A percentile compares a stretch with the other conserved stretches of the same genome.
Evolutionary conservation across 495 filamentous ascomycete genomes (phyloP).

Genomic region (Haplographium delicatum): DNA sequence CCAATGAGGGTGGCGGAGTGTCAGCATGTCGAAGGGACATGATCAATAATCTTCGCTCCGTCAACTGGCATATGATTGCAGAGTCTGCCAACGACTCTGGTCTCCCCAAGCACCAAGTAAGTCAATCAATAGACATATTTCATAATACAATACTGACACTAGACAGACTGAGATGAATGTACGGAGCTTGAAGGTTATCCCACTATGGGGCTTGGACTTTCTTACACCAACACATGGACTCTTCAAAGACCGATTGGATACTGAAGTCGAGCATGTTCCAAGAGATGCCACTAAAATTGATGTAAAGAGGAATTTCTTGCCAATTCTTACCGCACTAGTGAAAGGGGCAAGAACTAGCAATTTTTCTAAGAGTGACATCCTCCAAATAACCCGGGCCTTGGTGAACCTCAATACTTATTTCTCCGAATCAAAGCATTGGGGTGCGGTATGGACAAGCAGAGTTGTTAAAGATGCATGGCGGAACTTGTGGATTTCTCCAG

Average conservation of each 20-base stretch:
- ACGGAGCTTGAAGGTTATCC: constrained; percentile 59
- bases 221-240: constrained; percentile 57
- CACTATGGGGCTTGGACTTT: constrained; percentile 63
- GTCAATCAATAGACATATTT: too few relatives aligned
- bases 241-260: constrained; percentile 39
- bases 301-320: constrained; percentile 57
- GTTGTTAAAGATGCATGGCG: constrained; percentile 57
- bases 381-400: constrained; percentile 51
- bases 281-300: constrained; percentile 48
- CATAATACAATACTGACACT: too few relatives aligned
- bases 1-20: constrained; percentile 61
- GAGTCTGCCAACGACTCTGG: constrained; percentile 64
- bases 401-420: constrained; percentile 61
- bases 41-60: constrained; percentile 56
- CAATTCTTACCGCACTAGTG: constrained; percentile 54
- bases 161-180: constrained; percentile 49
- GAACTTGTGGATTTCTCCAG: constrained; percentile 54
- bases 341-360: constrained; percentile 49
- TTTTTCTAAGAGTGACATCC: constrained; percentile 45
- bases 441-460: constrained; percentile 57
- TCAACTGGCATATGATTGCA: constrained; percentile 62
- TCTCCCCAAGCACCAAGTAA: constrained; percentile 57
- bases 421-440: constrained; percentile 56
- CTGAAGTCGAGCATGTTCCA: constrained; percentile 51
- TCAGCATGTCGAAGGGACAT: constrained; percentile 64